Evolutionary conservation across 2,329 filamentous ascomycete species (phyloP), one percentile per base, ranked within the genome.

Genomic region (Fusarium nematophilum): DNA sequence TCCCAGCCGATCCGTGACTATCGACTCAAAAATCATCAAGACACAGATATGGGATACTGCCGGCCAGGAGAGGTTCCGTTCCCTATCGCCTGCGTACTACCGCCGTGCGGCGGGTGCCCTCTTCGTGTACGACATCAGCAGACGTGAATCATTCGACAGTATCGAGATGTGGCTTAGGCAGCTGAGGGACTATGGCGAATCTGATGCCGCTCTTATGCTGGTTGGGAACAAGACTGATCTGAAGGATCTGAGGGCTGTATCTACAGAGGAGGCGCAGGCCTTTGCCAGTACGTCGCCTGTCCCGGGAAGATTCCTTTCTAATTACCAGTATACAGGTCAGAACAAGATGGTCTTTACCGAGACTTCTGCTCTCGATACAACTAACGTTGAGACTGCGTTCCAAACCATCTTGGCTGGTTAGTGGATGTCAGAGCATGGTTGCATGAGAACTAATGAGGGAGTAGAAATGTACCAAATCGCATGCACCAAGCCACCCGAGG

Each of bases 191-290:
- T 93, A 99, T 79, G 95, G 95, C 70, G 95, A 99, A 77, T 93
- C 93, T 72, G 98, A 98, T 82, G 97, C 98, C 72, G 93, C 99
- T 72, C 99, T 99, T 77, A 99, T 99, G 95, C 84, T 99, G 72
- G 95, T 98, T 51, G 95, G 95, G 78, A 99, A 99, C 88, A 99
- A 99, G 90, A 98, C 93, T 79, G 95, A 99, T 96, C 90, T 98
- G 90, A 91, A 93, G 79, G 95, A 99, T 81, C 85, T 99, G 74
- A 88, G 95, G 76, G 95, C 95, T 66, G 95, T 99, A 67, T 93
- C 95, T 44, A 99, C 95, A 58, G 95, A 99, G 75, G 94, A 98
- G 79, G 95, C 94, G 70, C 98, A 98, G 82, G 86, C 92, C 63
- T 99, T 99, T 87, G 95, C 95, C 52, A 97, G 94, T 96, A 80